Conservation (phyloP, 2,329 filamentous ascomycete genomes). For the Lasiodiplodia theobromae region DNA sequence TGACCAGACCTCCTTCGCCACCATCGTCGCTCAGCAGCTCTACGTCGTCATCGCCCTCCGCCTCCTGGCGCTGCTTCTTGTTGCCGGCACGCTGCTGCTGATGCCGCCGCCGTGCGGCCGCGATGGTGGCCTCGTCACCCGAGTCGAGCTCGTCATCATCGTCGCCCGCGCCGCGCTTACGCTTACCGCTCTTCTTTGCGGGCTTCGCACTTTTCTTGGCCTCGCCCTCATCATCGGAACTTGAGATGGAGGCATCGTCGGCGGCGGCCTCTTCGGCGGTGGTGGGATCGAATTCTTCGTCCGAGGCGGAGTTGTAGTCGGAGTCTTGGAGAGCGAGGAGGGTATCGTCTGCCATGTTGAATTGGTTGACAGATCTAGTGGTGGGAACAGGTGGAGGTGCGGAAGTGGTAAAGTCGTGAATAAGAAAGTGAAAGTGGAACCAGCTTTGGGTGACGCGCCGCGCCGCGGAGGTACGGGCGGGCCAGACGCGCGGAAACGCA, state of each 20-base stretch:
- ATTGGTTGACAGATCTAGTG: neutral
- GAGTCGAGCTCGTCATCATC: conserved; percentile 54
- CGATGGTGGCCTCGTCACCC: conserved; percentile 74
- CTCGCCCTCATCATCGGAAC: conserved; percentile 44
- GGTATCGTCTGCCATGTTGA: conserved; percentile 1
- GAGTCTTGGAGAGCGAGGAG: conserved; percentile 29
- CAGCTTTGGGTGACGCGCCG: neutral
- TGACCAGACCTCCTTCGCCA: conserved; percentile 67
- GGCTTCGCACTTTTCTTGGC: neutral
- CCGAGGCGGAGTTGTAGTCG: conserved; percentile 69
- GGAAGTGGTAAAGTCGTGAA: neutral
- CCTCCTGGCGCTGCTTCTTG: conserved; percentile 39
- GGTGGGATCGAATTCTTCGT: conserved; percentile 77
- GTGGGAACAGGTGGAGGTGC: neutral
- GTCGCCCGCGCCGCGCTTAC: conserved; percentile 38
- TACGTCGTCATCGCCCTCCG: conserved; percentile 35
- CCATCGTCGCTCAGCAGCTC: conserved; percentile 44
- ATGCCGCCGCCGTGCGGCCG: conserved; percentile 59
- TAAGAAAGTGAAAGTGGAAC: neutral
- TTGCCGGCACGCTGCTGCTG: conserved; percentile 36
- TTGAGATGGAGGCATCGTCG: conserved; percentile 51
- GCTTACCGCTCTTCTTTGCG: conserved; percentile 37
- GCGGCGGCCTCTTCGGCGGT: conserved; percentile 56
- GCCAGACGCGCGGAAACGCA: neutral
- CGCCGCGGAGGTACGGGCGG: neutral